Evolutionary conservation across 1,284 basidiomycete species (phyloP), one percentile per base, ranked within the genome.

Genomic region (Ceratobasidium sp.): DNA sequence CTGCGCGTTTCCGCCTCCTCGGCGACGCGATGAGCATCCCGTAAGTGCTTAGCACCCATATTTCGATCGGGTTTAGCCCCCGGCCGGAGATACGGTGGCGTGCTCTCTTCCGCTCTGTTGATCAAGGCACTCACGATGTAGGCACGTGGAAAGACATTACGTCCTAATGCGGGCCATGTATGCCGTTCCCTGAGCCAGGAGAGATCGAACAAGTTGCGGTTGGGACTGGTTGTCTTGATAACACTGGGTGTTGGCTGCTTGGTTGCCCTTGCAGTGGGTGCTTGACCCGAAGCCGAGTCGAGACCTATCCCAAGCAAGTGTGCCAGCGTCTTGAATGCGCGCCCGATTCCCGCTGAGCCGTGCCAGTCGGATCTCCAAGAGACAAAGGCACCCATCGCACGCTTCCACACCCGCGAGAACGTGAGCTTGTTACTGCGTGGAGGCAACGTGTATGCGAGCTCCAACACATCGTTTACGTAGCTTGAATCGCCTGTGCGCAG

Each of bases 391-490:
- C 44, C 46, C 71, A 74, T 74, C 4, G 71, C 59, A 25, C 71
- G 59, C 51, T 74, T 74, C 71, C 71, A 74, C 29, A 74, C 61
- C 62, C 71, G 71, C 51, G 71, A 74, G 71, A 74, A 74, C 34
- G 71, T 74, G 61, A 37, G 49, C 51, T 64, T 65, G 49, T 74
- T 64, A 32, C 11, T 44, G 61, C 71, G 71, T 74, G 71, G 71
- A 9, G 71, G 71, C 71, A 74, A 74, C 71, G 71, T 74, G 71
- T 74, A 74, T n/a, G 71, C 71, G 34, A 74, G 71, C 71, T 74
- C 71, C 71, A 74, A 29, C n/a, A 74, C 71, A 74, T 74, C 71
- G 34, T 74, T 74, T 74, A 74, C 71, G 71, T 74, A 74, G 71
- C 71, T 56, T 19, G 71, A 51, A 64, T 74, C 71, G 11, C 71